phyloP scores from a whole-genome alignment of 202 grass and related monocot genomes.

The Carex sylvatica region DNA sequence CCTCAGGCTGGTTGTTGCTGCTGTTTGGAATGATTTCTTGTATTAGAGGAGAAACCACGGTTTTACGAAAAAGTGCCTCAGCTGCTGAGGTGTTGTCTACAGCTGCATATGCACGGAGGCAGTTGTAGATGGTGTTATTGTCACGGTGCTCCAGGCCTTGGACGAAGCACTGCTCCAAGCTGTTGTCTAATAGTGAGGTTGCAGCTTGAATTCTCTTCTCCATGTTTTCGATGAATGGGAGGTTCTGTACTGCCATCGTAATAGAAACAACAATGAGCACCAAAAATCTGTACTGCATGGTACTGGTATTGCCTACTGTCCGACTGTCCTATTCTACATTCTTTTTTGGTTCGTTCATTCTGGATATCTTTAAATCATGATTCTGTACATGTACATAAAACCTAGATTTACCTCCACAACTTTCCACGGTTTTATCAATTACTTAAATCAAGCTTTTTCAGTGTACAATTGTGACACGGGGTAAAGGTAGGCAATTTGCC shows the following conservation, averaged over 20 bases:
- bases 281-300: slow-evolving; percentile 21
- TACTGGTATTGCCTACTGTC: not conserved
- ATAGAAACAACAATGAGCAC: slow-evolving; percentile 51
- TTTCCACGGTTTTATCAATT: not conserved
- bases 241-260: slow-evolving; percentile 95
- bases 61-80: slow-evolving; percentile 82
- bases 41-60: slow-evolving; percentile 67
- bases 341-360: not conserved
- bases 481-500: not conserved
- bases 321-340: not conserved
- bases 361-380: not conserved
- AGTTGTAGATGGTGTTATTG: slow-evolving; percentile 86
- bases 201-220: slow-evolving; percentile 92
- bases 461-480: not conserved
- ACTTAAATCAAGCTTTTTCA: not conserved
- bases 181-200: slow-evolving; percentile 76
- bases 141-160: slow-evolving; percentile 71
- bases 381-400: not conserved
- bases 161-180: slow-evolving; percentile 78
- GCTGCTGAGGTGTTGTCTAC: slow-evolving; percentile 91
- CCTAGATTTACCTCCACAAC: not conserved
- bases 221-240: slow-evolving; percentile 98
- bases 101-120: slow-evolving; percentile 89
- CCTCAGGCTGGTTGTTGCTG: slow-evolving; percentile 42
- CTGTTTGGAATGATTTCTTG: slow-evolving; percentile 71